phyloP scores from a whole-genome alignment of 2,329 filamentous ascomycete genomes.

The Neonectria punicea region DNA sequence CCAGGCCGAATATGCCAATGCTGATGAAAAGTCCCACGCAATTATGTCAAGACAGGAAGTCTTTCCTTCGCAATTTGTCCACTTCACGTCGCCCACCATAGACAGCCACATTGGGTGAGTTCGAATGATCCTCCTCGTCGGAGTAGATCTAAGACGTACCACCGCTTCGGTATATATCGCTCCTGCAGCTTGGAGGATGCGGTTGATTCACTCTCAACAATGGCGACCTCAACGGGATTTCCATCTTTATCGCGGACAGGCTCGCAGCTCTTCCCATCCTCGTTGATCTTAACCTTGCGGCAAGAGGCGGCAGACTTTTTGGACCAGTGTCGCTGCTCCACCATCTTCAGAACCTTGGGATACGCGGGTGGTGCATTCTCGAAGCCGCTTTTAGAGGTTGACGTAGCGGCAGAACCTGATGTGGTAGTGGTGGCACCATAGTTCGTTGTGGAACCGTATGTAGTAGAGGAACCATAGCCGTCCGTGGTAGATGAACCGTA shows the following conservation, averaged over 20 bases:
- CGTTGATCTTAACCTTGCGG: slow-evolving; percentile 58
- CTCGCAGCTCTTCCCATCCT: slow-evolving; percentile 49
- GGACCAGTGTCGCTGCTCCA: slow-evolving; percentile 60
- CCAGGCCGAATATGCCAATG: slow-evolving; percentile 14
- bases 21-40: slow-evolving; percentile 9
- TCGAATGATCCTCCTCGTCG: slow-evolving; percentile 42
- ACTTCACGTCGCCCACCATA: slow-evolving; percentile 60
- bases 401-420: slow-evolving; percentile 30
- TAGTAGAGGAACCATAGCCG: slow-evolving; percentile 12
- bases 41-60: slow-evolving; percentile 11
- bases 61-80: background rate
- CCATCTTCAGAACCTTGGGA: slow-evolving; percentile 64
- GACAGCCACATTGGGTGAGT: slow-evolving; percentile 63
- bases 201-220: slow-evolving; percentile 50
- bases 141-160: slow-evolving; percentile 28
- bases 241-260: slow-evolving; percentile 52
- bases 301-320: slow-evolving; percentile 55
- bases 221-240: slow-evolving; percentile 54
- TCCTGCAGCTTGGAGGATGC: slow-evolving; percentile 6
- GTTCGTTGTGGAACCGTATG: slow-evolving; percentile 3
- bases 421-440: slow-evolving; percentile 25
- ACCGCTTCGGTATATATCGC: slow-evolving; percentile 18
- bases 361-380: slow-evolving; percentile 48
- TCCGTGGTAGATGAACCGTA: background rate
- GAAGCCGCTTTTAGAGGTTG: background rate